Percentiles rank a stretch among this genome's conserved stretches.
Evolutionary conservation across 805 yeast species (phyloP).

Genomic region (Nakazawaea anatomiae): DNA sequence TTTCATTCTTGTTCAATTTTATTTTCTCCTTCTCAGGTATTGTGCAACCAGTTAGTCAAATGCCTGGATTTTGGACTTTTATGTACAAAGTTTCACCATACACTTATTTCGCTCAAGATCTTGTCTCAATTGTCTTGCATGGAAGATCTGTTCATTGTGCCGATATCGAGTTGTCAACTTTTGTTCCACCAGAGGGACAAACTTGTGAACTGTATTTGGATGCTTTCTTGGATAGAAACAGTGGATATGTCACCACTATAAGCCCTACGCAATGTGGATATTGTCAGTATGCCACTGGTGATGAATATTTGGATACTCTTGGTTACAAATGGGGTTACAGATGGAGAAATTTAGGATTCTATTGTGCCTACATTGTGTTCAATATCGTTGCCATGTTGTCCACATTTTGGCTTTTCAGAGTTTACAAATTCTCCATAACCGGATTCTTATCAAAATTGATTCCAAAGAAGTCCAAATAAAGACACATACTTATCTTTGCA

Average conservation of each 20-base stretch:
- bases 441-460: background rate
- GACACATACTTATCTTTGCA: no score
- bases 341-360: slow-evolving; percentile 24
- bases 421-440: slow-evolving; percentile 26
- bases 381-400: slow-evolving; percentile 38
- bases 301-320: slow-evolving; percentile 16
- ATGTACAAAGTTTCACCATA: slow-evolving; percentile 41
- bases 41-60: slow-evolving; percentile 34
- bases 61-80: slow-evolving; percentile 46
- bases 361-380: slow-evolving; percentile 39
- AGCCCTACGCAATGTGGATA: slow-evolving; percentile 15
- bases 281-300: slow-evolving; percentile 17
- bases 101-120: slow-evolving; percentile 39
- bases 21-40: slow-evolving; percentile 32
- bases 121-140: slow-evolving; percentile 34
- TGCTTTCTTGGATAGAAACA: slow-evolving; percentile 25
- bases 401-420: slow-evolving; percentile 31
- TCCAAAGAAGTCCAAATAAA: background rate
- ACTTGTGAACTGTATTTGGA: slow-evolving; percentile 43
- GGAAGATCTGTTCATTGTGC: slow-evolving; percentile 31
- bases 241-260: slow-evolving; percentile 39
- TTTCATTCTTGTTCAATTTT: slow-evolving; percentile 29
- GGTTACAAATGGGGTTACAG: slow-evolving; percentile 14
- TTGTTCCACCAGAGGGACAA: slow-evolving; percentile 40
- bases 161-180: slow-evolving; percentile 27